Conservation (phyloP, 2,329 filamentous ascomycete species). For the Sporothrix phasma region DNA sequence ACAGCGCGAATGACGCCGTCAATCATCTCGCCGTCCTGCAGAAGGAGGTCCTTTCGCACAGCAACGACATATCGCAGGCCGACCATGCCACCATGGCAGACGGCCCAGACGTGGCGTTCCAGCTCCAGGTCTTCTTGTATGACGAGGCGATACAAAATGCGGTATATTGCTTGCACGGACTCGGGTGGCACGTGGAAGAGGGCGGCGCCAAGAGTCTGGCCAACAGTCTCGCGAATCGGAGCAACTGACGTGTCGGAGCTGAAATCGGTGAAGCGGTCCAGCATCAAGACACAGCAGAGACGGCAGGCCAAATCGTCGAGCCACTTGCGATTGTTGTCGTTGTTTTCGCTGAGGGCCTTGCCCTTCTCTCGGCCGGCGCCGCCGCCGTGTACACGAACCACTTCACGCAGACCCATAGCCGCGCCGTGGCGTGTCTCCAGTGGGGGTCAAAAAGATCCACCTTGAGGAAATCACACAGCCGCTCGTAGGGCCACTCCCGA, state of each 20-base stretch:
- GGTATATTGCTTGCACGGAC: constrained; percentile 78
- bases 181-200: constrained; percentile 70
- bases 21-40: constrained; percentile 75
- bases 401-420: constrained; percentile 86
- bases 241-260: constrained; percentile 95
- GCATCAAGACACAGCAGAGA: constrained; percentile 89
- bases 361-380: constrained; percentile 72
- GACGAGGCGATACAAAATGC: constrained; percentile 76
- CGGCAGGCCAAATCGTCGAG: constrained; percentile 92
- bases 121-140: constrained; percentile 77
- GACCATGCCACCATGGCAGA: constrained; percentile 97
- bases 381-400: constrained; percentile 80
- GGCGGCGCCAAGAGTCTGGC: constrained; percentile 83
- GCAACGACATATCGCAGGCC: constrained; percentile 91
- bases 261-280: constrained; percentile 95
- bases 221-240: constrained; percentile 88
- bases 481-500: constrained; percentile 85
- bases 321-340: constrained; percentile 71
- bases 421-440: constrained; percentile 94
- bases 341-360: constrained; percentile 64
- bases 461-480: constrained; percentile 86
- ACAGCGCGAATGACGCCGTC: constrained; percentile 88
- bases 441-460: constrained; percentile 86
- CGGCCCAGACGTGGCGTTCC: constrained; percentile 73
- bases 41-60: constrained; percentile 81